phyloP scores from a whole-genome alignment of 176 grass and related monocot species.

The Hsuehochloa calcarea region DNA sequence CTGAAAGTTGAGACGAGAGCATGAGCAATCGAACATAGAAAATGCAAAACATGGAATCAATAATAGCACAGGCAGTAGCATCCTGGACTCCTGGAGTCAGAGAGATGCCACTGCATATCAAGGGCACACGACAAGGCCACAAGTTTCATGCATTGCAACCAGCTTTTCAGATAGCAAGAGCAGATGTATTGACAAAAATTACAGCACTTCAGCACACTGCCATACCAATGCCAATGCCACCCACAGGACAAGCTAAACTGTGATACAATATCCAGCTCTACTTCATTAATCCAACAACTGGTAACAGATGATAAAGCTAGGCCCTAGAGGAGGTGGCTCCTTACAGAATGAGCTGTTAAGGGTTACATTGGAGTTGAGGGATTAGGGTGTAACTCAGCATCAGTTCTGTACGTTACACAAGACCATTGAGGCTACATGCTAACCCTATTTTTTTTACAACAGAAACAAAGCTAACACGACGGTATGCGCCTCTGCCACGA shows the following conservation, averaged over 20 bases:
- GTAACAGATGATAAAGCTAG: conserved; percentile 16
- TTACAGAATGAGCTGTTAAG: conserved; percentile 43
- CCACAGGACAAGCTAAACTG: conserved; percentile 13
- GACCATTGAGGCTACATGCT: conserved; percentile 31
- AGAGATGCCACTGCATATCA: conserved; percentile 28
- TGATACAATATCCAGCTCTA: conserved; percentile 34
- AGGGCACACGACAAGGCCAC: neutral
- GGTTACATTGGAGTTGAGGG: conserved; percentile 40
- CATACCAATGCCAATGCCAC: neutral
- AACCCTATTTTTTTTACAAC: conserved; percentile 52
- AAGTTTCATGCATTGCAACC: conserved; percentile 10
- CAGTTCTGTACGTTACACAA: conserved; percentile 47
- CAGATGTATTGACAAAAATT: conserved; percentile 14
- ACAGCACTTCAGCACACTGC: conserved; percentile 25
- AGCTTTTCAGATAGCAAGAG: conserved; percentile 14
- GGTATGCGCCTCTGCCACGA: conserved; percentile 32
- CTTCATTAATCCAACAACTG: conserved; percentile 17
- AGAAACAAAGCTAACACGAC: conserved; percentile 25
- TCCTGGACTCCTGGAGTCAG: neutral
- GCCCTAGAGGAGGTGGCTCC: conserved; percentile 24
- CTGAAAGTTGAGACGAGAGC: conserved; percentile 6
- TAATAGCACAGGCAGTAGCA: conserved; percentile 24
- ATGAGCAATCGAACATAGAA: conserved; percentile 28
- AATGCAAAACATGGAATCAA: conserved; percentile 32
- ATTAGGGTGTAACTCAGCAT: conserved; percentile 44